These are phyloP conservation scores for Phlyctochytrium planicorne DNA, from an alignment of 192 early-diverging fungal genomes.

Conservation along the genomic window DNA sequence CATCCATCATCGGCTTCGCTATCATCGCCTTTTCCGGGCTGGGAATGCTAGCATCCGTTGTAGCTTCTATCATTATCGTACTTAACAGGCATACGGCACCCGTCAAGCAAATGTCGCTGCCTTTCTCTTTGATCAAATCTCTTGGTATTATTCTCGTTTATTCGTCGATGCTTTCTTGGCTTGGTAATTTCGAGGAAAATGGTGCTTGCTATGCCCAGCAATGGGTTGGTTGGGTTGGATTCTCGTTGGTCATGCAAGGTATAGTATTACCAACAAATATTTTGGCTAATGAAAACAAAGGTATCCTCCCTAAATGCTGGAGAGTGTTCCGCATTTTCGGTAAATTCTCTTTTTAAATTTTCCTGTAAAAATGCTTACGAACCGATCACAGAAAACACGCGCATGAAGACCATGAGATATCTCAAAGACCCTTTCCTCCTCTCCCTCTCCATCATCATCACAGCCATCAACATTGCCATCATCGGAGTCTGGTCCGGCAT, in stretches of 20 bases:
- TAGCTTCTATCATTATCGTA: neutral
- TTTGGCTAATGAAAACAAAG: too few relatives aligned
- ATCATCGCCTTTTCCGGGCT: neutral
- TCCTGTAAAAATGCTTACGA: too few relatives aligned
- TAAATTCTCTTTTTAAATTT: too few relatives aligned
- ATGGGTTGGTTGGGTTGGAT: constrained; percentile 6
- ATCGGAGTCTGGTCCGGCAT: neutral
- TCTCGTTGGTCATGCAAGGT: constrained; percentile 7
- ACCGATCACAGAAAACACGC: too few relatives aligned
- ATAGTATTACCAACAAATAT: too few relatives aligned
- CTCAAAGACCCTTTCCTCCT: neutral
- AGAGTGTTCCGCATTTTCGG: constrained; percentile 1
- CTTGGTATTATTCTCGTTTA: neutral
- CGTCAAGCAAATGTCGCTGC: neutral
- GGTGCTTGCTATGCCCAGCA: too few relatives aligned
- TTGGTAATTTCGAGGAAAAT: constrained; percentile 2
- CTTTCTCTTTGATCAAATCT: neutral
- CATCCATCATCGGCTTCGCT: neutral
- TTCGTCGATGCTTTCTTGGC: neutral
- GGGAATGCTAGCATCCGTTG: neutral
- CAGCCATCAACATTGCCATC: neutral
- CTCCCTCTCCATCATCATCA: neutral
- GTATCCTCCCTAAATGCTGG: constrained; percentile 2
- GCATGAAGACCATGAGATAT: neutral
- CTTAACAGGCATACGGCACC: neutral